phyloP scores from a whole-genome alignment of 106 monocot genomes.

The Hemerocallis citrina region DNA sequence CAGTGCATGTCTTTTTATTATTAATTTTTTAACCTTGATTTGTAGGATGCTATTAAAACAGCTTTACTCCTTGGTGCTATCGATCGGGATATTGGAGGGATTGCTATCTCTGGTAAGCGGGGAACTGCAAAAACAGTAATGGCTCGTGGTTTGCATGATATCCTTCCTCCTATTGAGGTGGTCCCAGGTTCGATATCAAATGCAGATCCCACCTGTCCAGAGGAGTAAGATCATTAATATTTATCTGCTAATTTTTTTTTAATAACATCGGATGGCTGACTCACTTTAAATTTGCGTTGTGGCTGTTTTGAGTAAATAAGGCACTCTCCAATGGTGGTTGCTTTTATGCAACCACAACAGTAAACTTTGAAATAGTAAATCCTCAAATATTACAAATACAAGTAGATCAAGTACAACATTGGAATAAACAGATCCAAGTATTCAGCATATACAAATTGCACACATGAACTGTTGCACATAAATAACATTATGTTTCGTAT shows the following conservation, averaged over 20 bases:
- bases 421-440: too few relatives aligned
- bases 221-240: slow-evolving; percentile 53
- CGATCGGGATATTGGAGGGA: slow-evolving; percentile 95
- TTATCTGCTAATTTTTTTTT: neutral
- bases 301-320: too few relatives aligned
- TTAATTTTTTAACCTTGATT: too few relatives aligned
- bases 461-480: too few relatives aligned
- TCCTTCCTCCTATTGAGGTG: slow-evolving; percentile 97
- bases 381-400: too few relatives aligned
- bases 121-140: slow-evolving; percentile 97
- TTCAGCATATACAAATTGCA: too few relatives aligned
- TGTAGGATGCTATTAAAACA: slow-evolving; percentile 94
- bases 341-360: neutral
- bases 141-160: slow-evolving; percentile 95
- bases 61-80: slow-evolving; percentile 89
- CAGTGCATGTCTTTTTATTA: neutral
- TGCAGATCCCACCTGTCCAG: slow-evolving; percentile 67
- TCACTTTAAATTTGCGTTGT: too few relatives aligned
- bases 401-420: too few relatives aligned
- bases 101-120: slow-evolving; percentile 92
- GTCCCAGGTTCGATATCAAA: slow-evolving; percentile 80
- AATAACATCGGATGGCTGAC: neutral
- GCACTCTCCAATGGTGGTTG: too few relatives aligned
- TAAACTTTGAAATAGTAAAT: neutral
- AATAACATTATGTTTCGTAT: too few relatives aligned